Conservation (phyloP, 257 asterid genomes). For the Solanum clarkiae region DNA sequence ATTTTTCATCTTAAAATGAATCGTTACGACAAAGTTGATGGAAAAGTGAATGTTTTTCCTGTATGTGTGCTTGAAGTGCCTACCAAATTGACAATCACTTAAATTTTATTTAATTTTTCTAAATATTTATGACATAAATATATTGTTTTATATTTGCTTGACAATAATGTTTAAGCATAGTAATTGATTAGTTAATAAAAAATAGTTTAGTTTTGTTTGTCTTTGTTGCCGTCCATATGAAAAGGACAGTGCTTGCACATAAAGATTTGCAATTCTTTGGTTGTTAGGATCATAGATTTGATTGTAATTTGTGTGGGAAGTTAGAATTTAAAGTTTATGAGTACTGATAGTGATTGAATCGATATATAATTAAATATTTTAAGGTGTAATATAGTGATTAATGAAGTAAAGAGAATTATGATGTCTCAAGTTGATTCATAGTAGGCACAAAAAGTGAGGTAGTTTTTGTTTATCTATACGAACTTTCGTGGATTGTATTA, state of each 20-base stretch:
- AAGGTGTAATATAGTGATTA: rapidly evolving
- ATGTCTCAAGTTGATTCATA: not conserved
- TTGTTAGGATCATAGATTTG: not conserved
- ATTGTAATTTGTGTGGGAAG: not conserved
- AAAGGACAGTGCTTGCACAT: not conserved
- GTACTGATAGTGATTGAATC: not conserved
- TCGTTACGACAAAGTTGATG: not conserved
- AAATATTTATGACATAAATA: not conserved
- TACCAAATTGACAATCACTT: not conserved
- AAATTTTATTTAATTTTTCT: not conserved
- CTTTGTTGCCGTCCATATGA: not conserved
- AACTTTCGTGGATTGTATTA: not conserved
- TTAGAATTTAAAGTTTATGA: not conserved
- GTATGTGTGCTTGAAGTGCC: not conserved
- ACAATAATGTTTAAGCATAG: not conserved
- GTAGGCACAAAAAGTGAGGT: not conserved
- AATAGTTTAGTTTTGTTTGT: not conserved
- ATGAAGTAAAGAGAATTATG: not conserved
- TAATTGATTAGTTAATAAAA: not conserved
- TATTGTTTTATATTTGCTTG: not conserved
- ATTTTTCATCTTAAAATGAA: no score
- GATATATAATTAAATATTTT: not conserved
- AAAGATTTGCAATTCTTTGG: not conserved
- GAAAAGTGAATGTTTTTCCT: not conserved
- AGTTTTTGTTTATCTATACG: no score